Base-by-base conservation (phyloP, 2,329 filamentous ascomycete species). In the Penicillium polonicum region DNA sequence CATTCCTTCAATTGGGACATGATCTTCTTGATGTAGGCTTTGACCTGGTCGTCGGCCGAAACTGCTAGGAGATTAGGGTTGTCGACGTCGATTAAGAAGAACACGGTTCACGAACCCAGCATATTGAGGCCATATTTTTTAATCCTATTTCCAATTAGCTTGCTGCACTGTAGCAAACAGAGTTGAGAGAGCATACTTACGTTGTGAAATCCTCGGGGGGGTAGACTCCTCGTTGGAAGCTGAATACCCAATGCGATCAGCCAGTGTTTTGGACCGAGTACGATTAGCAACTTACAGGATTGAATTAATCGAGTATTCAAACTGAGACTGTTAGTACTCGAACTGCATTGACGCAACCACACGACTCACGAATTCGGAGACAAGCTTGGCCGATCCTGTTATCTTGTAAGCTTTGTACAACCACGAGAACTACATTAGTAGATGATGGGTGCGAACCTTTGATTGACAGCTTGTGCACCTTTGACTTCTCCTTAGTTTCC, bases 71-170 rank as follows among this genome's bases (percentile, higher is more conserved):
- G 27, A 49, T 56, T 58, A 55, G 55, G 33, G 17, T 27, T 45
- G 29, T 25, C 3, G 33, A n/a, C 5, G 12, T 15, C n/a, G 27
- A 23, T 46, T 33, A n/a, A 15, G 21, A 6, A 19, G 19, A 19
- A 13, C 15, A 15, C 2, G 9, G 9, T 27, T 33, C 21, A 70
- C 79, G 63, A 76, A 89, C 86, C 85, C 69, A 96, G 89, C 92
- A 97, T 96, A 70, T 96, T 97, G 70, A 99, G 85, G 69, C 94
- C 94, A 88, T 99, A 99, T 80, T 99, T 99, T 80, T 99, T 99
- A 71, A 99, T 92, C 13, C 85, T 78, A 36, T 35, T 44, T 13
- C 5, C 5, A 19, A 27, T 60, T 29, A 52, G 46, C 67, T 52
- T 59, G 21, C 27, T 43, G 7, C 7, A 23, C 13, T 1, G 13